These are phyloP conservation scores for Carex scoparia DNA, from an alignment of 176 grass and related monocot genomes.

Conservation along the genomic window DNA sequence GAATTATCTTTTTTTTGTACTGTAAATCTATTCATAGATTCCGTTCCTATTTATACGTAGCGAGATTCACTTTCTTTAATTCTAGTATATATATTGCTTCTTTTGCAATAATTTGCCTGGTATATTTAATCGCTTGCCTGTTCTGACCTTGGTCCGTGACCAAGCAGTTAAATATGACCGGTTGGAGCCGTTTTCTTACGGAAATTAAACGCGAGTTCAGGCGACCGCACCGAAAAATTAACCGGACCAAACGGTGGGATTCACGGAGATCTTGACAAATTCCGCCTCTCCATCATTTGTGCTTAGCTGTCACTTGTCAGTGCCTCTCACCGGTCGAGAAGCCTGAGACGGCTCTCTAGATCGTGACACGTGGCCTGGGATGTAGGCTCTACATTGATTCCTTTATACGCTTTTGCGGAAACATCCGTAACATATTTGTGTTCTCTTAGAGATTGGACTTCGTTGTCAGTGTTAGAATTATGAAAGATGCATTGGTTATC, in stretches of 20 bases:
- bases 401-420: neutral
- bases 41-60: no score
- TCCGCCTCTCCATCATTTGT: neutral
- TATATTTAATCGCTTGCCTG: neutral
- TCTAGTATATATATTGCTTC: no score
- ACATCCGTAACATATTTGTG: neutral
- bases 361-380: neutral
- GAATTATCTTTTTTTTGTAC: no score
- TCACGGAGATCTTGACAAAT: slow-evolving; percentile 20
- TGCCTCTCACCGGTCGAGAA: neutral
- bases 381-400: neutral
- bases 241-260: slow-evolving; percentile 11
- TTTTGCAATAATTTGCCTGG: neutral
- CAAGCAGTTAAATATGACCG: neutral
- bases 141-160: neutral
- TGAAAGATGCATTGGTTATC: neutral
- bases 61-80: no score
- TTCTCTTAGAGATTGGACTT: neutral
- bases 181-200: neutral
- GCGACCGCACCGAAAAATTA: neutral
- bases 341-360: neutral
- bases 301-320: slow-evolving; percentile 11
- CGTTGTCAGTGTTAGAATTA: neutral
- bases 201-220: neutral
- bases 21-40: no score